A percentile compares a stretch with the other conserved stretches of the same genome.
These are phyloP conservation scores for Leccinum angustisporum DNA, from an alignment of 1,284 basidiomycete species.

Conservation along the genomic window DNA sequence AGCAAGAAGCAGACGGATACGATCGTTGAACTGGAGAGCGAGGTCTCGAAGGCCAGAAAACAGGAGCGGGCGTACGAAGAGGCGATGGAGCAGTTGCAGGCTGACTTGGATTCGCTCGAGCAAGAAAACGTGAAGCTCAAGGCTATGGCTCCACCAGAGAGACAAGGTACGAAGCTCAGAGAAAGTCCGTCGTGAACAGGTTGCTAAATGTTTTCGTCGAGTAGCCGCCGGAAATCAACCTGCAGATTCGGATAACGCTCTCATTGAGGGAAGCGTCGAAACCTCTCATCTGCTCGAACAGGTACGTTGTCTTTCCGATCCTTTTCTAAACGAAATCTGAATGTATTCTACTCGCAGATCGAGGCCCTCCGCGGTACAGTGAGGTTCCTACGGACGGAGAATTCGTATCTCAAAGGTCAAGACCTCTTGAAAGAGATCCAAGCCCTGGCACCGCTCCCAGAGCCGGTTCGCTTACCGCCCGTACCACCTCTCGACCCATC, in stretches of 20 bases:
- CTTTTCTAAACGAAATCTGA: background rate
- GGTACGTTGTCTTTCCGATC: constrained; percentile 39
- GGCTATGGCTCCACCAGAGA: constrained; percentile 60
- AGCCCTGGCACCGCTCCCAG: constrained; percentile 62
- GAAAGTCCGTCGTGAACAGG: background rate
- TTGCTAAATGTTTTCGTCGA: background rate
- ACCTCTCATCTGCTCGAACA: constrained; percentile 85
- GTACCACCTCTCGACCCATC: constrained; percentile 67
- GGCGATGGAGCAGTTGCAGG: constrained; percentile 89
- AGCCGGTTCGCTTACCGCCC: constrained; percentile 44
- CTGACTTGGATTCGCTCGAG: constrained; percentile 84
- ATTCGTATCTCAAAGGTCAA: constrained; percentile 87
- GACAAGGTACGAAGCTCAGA: constrained; percentile 51
- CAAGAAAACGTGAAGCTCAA: constrained; percentile 86
- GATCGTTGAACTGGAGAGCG: constrained; percentile 78
- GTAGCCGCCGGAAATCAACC: constrained; percentile 50
- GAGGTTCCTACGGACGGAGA: constrained; percentile 87
- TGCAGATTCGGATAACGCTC: constrained; percentile 58
- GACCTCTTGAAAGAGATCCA: constrained; percentile 84
- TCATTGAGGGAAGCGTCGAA: constrained; percentile 77
- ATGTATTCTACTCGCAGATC: constrained; percentile 52
- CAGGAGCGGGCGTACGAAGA: constrained; percentile 90
- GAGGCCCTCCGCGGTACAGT: constrained; percentile 89
- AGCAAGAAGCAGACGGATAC: constrained; percentile 87
- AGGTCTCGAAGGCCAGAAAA: constrained; percentile 79